A percentile compares a stretch with the other conserved stretches of the same genome.
These are phyloP conservation scores for Peronospora belbahrii DNA, from an alignment of 352 stramenopile genomes.

Conservation along the genomic window DNA sequence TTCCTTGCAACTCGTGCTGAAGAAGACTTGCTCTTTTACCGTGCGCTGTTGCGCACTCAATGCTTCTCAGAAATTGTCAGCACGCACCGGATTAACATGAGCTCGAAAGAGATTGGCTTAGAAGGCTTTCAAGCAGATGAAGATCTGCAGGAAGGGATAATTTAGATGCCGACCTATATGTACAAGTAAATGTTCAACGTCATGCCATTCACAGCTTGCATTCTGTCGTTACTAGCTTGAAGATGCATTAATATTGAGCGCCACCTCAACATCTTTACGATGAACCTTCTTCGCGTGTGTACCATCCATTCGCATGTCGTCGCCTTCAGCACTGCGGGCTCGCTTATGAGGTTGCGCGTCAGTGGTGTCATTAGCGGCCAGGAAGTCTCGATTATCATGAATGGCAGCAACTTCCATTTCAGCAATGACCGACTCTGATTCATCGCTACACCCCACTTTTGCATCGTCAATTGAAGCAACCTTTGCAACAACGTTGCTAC, in stretches of 20 bases:
- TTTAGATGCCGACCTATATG: conserved; percentile 17
- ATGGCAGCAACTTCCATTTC: conserved; percentile 8
- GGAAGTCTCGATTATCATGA: conserved; percentile 4
- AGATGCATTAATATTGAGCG: conserved; percentile 1
- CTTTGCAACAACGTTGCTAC: neutral
- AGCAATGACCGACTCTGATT: conserved; percentile 1
- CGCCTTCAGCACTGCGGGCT: conserved; percentile 5
- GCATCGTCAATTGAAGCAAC: neutral
- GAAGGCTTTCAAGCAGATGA: conserved; percentile 21
- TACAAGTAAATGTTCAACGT: neutral
- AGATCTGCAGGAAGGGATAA: conserved; percentile 41
- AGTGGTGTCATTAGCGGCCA: neutral
- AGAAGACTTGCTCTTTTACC: conserved; percentile 58
- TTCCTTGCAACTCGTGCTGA: conserved; percentile 57
- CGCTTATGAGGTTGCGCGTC: conserved; percentile 17
- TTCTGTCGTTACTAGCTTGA: conserved; percentile 10
- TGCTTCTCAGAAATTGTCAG: conserved; percentile 83
- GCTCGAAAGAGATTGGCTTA: conserved; percentile 24
- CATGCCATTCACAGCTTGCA: conserved; percentile 3
- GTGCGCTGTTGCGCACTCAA: conserved; percentile 62
- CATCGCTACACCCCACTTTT: conserved; percentile 2
- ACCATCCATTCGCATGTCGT: conserved; percentile 5
- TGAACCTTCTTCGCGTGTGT: conserved; percentile 25
- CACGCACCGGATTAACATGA: conserved; percentile 60
- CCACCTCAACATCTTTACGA: conserved; percentile 6